Conservation (phyloP, 106 monocot genomes). For the Allium sativum region DNA sequence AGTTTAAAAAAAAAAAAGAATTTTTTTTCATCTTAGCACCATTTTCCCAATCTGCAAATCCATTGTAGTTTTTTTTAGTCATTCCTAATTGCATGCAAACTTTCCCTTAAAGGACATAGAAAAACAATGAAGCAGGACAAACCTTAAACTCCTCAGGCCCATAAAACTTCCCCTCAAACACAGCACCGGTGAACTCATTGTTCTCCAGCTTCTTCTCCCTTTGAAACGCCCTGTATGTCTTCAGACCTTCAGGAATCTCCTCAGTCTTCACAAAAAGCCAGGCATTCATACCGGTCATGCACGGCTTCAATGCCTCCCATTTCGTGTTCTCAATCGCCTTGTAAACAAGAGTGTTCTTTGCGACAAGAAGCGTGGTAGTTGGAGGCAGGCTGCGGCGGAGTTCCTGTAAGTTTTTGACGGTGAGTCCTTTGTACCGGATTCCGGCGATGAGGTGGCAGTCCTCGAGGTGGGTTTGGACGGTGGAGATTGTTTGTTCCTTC, state of each 20-base stretch:
- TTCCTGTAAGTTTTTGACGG: constrained; percentile 78
- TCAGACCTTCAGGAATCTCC: constrained; percentile 67
- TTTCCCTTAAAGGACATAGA: too few relatives aligned
- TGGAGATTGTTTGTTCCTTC: constrained; percentile 60
- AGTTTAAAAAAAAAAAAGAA: too few relatives aligned
- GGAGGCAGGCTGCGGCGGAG: constrained; percentile 73
- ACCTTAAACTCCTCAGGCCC: constrained; percentile 69
- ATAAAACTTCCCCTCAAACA: constrained; percentile 89
- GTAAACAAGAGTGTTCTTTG: constrained; percentile 81
- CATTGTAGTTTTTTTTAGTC: too few relatives aligned
- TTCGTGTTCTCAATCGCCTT: constrained; percentile 87
- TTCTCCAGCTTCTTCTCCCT: constrained; percentile 69
- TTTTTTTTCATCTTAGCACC: too few relatives aligned
- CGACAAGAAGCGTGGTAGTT: constrained; percentile 53
- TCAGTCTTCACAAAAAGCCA: constrained; percentile 92
- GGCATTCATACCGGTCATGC: constrained; percentile 92
- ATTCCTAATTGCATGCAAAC: too few relatives aligned
- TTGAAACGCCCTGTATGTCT: constrained; percentile 82
- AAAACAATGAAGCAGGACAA: too few relatives aligned
- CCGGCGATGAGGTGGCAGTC: constrained; percentile 85
- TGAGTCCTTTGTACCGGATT: constrained; percentile 79
- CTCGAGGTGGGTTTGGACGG: constrained; percentile 61
- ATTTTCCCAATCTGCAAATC: too few relatives aligned
- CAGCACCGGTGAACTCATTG: constrained; percentile 83
- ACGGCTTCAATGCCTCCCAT: constrained; percentile 66